Evolutionary conservation across 2,329 filamentous ascomycete species (phyloP).

Genomic region (Pestalotiopsis sp.): DNA sequence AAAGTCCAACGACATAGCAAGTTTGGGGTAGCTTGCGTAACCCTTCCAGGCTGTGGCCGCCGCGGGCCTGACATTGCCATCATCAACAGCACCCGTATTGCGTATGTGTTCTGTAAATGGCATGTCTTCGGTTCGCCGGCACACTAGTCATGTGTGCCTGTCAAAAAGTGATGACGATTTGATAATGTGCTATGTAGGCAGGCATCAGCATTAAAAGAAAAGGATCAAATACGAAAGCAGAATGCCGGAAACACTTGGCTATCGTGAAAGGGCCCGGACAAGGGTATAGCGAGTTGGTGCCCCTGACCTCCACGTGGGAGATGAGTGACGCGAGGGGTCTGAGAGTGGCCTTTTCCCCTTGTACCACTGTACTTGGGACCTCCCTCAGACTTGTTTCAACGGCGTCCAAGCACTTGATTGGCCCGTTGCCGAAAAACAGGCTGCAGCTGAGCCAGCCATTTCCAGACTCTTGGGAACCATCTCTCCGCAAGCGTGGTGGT

Average conservation of each 20-base stretch:
- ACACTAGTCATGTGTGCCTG: not conserved
- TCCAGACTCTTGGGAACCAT: slow-evolving; percentile 3
- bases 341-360: not conserved
- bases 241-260: slow-evolving; percentile 1
- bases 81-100: not conserved
- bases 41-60: not conserved
- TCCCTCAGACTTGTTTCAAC: not conserved
- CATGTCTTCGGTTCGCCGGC: not conserved
- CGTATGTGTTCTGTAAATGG: not conserved
- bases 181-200: not conserved
- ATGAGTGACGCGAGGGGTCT: slow-evolving; percentile 12
- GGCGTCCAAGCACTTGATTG: not conserved
- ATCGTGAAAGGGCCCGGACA: not conserved
- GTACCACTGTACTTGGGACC: not conserved
- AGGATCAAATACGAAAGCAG: not conserved
- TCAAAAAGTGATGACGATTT: not conserved
- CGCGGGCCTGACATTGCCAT: not conserved
- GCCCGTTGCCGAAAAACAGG: not conserved
- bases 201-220: not conserved
- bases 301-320: slow-evolving; percentile 27
- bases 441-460: slow-evolving; percentile 5
- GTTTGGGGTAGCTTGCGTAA: not conserved
- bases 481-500: not conserved
- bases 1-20: not conserved
- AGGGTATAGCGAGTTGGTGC: slow-evolving; percentile 5